Base-by-base conservation (phyloP, 805 yeast species). In the Lachancea sp. region DNA sequence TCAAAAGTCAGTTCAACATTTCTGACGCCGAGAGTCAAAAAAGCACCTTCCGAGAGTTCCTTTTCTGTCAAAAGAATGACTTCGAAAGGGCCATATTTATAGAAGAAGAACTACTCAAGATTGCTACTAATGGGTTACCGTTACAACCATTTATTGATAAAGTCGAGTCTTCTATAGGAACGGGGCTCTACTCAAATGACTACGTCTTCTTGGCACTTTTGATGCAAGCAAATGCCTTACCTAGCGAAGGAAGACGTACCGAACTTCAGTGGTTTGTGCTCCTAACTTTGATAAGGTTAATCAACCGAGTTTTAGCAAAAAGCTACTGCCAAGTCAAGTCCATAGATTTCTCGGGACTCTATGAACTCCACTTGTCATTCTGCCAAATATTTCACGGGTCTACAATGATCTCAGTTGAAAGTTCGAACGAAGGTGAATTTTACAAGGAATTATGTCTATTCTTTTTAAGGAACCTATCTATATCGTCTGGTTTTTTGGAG, bases 21-120 rank as follows among this genome's bases (percentile, higher is more conserved):
- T 52, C 61, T 4, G 49, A 55, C 41, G 45, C 30, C 20, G 62
- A 55, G 35, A 48, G 53, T 1, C 58, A 59, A 29, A 52, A 49
- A 28, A 51, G 60, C 42, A 31, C 46, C 4, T 56, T 58, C 20
- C 49, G 59, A 29, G 56, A 54, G 18, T 29, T 37, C 1, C 36
- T 51, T 15, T 45, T 31, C 18, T 32, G 40, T 9, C 41, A 30
- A n/a, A 31, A 16, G 8, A 39, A 41, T 15, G 29, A 36, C 2
- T 22, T 32, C 8, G 40, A 39, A 18, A 49, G 43, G 16, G 45
- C 46, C 6, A 34, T 33, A n/a, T 50, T 40, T 29, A 20, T 54
- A 3, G 51, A 47, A 40, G 39, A 36, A 6, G 53, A 46, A 8
- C 21, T 51, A 6, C 32, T 51, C n/a, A 45, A 44, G 20, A 45